phyloP scores from a whole-genome alignment of 495 filamentous ascomycete species.

The Aspergillus cavernicola region DNA sequence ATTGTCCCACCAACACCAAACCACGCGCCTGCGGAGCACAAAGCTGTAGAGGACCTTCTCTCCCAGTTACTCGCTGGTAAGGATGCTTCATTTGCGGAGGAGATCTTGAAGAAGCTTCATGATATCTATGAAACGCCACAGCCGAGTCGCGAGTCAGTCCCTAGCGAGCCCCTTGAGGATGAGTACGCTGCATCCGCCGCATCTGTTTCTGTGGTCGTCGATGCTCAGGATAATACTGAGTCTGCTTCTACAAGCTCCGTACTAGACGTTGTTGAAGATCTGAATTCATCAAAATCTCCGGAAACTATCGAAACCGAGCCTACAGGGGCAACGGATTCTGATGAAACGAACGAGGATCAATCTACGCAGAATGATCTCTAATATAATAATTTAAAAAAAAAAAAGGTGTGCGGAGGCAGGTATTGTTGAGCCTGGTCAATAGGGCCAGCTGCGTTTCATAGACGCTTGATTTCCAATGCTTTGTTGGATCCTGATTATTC shows the following conservation, averaged over 20 bases:
- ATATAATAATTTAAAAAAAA: conserved; percentile 6
- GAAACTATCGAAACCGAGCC: background rate
- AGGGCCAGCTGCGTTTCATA: background rate
- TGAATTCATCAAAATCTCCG: background rate
- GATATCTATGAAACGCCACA: conserved; percentile 60
- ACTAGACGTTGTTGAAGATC: background rate
- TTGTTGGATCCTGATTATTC: conserved; percentile 30
- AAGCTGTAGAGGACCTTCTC: conserved; percentile 66
- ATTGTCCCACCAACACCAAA: background rate
- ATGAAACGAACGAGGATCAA: background rate
- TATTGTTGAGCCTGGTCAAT: background rate
- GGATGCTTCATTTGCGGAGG: conserved; percentile 80
- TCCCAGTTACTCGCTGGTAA: conserved; percentile 73
- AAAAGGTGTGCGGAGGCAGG: background rate
- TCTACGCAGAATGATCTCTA: conserved; percentile 56
- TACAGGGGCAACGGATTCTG: background rate
- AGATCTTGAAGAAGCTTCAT: conserved; percentile 66
- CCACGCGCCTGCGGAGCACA: conserved; percentile 26
- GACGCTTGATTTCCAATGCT: conserved; percentile 7
- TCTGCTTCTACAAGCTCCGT: conserved; percentile 1
- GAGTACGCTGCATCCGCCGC: background rate
- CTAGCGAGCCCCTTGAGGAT: conserved; percentile 26
- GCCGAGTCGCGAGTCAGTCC: conserved; percentile 38
- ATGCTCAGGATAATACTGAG: conserved; percentile 4
- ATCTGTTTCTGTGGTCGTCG: background rate